phyloP scores from a whole-genome alignment of 2,329 filamentous ascomycete species.

The Incumbomyces lentus region DNA sequence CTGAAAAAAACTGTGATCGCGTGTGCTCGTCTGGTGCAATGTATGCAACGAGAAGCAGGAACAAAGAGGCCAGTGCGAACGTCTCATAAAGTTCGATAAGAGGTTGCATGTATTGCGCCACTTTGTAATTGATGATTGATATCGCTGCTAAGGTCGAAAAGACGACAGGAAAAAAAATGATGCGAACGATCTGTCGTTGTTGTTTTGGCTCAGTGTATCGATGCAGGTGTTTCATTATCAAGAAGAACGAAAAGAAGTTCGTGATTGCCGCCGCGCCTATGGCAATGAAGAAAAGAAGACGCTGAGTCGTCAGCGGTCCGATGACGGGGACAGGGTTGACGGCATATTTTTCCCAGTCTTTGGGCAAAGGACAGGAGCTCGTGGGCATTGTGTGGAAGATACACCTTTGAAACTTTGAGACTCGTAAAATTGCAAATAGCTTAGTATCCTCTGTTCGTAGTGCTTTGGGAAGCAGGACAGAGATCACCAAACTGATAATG shows the following conservation, averaged over 20 bases:
- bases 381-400: too few species aligned
- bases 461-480: too few species aligned
- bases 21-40: slow-evolving; percentile 10
- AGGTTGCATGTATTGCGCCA: slow-evolving; percentile 9
- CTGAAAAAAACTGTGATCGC: slow-evolving; percentile 8
- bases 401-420: too few species aligned
- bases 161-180: slow-evolving; percentile 10
- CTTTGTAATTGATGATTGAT: slow-evolving; percentile 9
- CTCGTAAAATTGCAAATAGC: too few species aligned
- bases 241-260: slow-evolving; percentile 6
- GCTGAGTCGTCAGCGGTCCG: slow-evolving; percentile 12
- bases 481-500: too few species aligned
- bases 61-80: slow-evolving; percentile 11
- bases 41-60: slow-evolving; percentile 13
- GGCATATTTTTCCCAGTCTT: slow-evolving; percentile 1
- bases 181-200: slow-evolving; percentile 14
- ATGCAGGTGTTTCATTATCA: slow-evolving; percentile 10
- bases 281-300: slow-evolving; percentile 8
- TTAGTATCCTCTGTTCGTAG: too few species aligned
- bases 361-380: neutral
- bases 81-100: slow-evolving; percentile 12
- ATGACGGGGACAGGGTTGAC: neutral
- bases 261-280: slow-evolving; percentile 9
- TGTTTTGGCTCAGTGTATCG: slow-evolving; percentile 12
- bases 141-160: slow-evolving; percentile 9